phyloP scores from a whole-genome alignment of 1,284 basidiomycete genomes.

The Earliella scabrosa region DNA sequence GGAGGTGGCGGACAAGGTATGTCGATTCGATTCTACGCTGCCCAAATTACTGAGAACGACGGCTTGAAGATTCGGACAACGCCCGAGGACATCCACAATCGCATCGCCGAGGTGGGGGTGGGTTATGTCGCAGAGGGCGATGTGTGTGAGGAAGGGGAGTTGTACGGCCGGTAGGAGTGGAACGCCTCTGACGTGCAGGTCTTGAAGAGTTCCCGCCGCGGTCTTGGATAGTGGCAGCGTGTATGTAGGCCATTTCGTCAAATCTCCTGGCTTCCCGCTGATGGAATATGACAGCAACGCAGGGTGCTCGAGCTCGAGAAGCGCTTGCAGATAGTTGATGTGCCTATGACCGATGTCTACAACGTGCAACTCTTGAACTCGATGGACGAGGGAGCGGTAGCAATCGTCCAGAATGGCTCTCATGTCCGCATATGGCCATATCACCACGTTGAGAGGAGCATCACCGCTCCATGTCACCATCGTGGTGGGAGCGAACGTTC shows the following conservation, averaged over 20 bases:
- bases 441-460: neutral
- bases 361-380: conserved; percentile 2
- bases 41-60: neutral
- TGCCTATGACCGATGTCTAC: conserved; percentile 1
- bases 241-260: conserved; percentile 2
- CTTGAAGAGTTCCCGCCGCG: neutral
- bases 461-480: neutral
- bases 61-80: neutral
- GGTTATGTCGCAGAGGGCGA: neutral
- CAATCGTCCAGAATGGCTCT: neutral
- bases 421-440: neutral
- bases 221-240: neutral
- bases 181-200: neutral
- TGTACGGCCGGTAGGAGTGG: neutral
- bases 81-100: neutral
- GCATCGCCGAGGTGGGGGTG: neutral
- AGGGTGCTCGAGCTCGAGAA: neutral
- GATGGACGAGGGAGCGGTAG: neutral
- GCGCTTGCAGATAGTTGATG: conserved; percentile 1
- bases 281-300: neutral
- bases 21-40: neutral
- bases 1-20: neutral
- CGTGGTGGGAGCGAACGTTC: neutral
- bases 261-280: neutral
- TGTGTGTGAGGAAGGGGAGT: conserved; percentile 2